Conservation (phyloP, 2,329 filamentous ascomycete species). For the Epichloe aotearoae region DNA sequence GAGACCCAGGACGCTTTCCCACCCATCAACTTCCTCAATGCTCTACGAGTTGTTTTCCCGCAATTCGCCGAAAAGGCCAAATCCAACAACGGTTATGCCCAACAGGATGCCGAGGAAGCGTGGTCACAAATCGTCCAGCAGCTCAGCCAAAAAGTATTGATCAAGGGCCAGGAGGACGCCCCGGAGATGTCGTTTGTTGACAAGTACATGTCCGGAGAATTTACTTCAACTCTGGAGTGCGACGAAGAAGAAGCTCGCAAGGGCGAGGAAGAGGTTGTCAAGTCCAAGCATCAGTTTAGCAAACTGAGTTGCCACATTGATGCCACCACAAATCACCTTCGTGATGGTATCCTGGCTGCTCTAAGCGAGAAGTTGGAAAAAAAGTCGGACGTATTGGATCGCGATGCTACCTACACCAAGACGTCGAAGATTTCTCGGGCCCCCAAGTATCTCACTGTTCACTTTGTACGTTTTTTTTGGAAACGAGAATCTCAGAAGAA, state of each 20-base stretch:
- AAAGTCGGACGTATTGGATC: constrained; percentile 60
- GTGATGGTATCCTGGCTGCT: constrained; percentile 73
- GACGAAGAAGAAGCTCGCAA: constrained; percentile 69
- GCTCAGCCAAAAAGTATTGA: constrained; percentile 62
- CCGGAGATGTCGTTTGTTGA: constrained; percentile 64
- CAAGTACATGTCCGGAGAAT: constrained; percentile 76
- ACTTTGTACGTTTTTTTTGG: constrained; percentile 99
- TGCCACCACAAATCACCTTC: constrained; percentile 72
- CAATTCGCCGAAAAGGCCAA: constrained; percentile 88
- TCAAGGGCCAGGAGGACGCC: constrained; percentile 38
- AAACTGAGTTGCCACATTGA: constrained; percentile 93
- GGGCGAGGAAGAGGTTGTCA: constrained; percentile 55
- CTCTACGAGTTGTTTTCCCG: constrained; percentile 67
- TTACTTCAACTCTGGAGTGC: constrained; percentile 67
- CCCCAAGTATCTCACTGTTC: constrained; percentile 90
- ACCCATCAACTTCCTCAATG: constrained; percentile 69
- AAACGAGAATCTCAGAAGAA: constrained; percentile 92
- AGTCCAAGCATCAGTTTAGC: constrained; percentile 62
- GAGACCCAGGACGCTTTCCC: constrained; percentile 79
- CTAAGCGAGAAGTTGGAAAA: constrained; percentile 87
- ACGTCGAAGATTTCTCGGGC: constrained; percentile 78
- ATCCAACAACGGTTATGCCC: constrained; percentile 74
- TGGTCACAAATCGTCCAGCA: constrained; percentile 92
- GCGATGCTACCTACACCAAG: constrained; percentile 79
- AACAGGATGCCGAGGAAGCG: constrained; percentile 96